Base-by-base conservation (phyloP, 352 stramenopile genomes). In the Phytophthora europaea region DNA sequence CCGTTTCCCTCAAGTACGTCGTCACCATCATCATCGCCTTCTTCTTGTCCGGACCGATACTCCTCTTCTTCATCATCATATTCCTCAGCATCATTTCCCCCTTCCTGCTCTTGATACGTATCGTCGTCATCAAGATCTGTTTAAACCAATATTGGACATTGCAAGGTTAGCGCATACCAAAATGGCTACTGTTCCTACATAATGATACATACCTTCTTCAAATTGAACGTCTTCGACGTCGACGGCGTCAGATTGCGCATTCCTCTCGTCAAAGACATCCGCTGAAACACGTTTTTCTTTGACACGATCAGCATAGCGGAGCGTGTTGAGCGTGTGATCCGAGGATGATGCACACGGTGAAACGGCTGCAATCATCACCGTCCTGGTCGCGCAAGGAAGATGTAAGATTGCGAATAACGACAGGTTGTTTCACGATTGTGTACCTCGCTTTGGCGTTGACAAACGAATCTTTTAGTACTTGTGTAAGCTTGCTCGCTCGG, bases 381-480 rank as follows among this genome's bases (percentile, higher is more conserved):
- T 99, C 43, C 94, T 93, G 48, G 54, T 1, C 23, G 22, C 18
- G 10, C 18, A 43, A 55, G 12, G 43, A 47, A 22, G 31, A 48
- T 51, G 22, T 75, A 50, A 65, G 36, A 57, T n/a, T 45, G 18
- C 16, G 15, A 8, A 13, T 67, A 26, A 48, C 45, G 47, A 12
- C 51, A 3, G 16, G 3, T 28, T 38, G 38, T 6, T 13, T 20
- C 18, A 40, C 7, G 5, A 47, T n/a, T 15, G 45, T 36, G 23
- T 72, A 92, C 85, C 85, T 86, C 20, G 94, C 93, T 72, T 98
- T 97, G 26, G 97, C 87, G 34, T 98, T 98, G 22, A 98, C 91
- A 81, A 99, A 99, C 59, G 93, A 98, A 60, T 99, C 97, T 76
- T 99, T 99, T 20, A 99, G 76, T n/a, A 99, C 97, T 85, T 99